Evolutionary conservation across 768 basidiomycete species (phyloP).

Genomic region (Glaciozyma antarctica): DNA sequence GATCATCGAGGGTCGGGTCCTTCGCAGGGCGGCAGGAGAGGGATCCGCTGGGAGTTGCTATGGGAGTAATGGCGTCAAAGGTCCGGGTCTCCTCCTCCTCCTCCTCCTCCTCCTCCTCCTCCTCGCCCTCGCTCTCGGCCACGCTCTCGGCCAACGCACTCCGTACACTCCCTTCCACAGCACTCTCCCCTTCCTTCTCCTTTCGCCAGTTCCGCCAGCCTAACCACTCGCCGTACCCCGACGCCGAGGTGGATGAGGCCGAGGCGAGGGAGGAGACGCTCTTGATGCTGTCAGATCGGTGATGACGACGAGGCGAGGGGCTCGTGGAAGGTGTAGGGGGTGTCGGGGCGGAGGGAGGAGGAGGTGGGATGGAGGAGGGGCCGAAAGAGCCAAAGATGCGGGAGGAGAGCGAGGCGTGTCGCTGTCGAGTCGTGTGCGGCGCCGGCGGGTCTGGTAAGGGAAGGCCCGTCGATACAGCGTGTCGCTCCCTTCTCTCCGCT

Average conservation of each 20-base stretch:
- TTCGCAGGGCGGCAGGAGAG: neutral
- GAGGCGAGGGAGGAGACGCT: neutral
- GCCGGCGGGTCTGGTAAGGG: neutral
- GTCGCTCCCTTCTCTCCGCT: neutral
- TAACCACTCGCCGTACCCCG: conserved; percentile 1
- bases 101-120: neutral
- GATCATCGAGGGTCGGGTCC: neutral
- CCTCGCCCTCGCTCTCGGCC: neutral
- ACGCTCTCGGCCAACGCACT: neutral
- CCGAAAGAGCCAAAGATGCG: conserved; percentile 20
- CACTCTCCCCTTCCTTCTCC: neutral
- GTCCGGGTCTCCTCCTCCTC: neutral
- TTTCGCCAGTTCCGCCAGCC: conserved; percentile 1
- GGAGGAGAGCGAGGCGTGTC: conserved; percentile 26
- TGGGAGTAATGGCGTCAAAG: neutral
- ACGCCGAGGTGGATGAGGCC: neutral
- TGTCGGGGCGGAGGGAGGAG: neutral
- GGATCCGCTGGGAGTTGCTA: neutral
- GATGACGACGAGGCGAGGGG: neutral
- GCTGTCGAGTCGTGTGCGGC: conserved; percentile 6
- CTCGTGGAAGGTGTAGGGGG: neutral
- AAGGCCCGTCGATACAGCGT: neutral
- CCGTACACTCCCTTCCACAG: neutral
- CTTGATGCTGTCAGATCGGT: neutral
- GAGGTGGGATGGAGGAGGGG: neutral